Evolutionary conservation across 345 rosid species (phyloP).

Genomic region (Excoecaria agallocha): DNA sequence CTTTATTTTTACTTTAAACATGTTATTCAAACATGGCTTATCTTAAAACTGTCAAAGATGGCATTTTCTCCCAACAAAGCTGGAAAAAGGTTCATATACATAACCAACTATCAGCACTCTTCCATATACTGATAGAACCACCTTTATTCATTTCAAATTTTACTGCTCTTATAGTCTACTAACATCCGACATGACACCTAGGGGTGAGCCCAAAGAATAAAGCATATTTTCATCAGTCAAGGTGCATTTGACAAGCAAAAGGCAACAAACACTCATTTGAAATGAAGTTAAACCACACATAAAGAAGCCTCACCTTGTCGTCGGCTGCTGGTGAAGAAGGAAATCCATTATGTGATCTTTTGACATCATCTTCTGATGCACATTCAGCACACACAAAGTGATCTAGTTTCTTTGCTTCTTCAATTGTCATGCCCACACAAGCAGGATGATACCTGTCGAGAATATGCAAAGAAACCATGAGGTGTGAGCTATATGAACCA

Average conservation of each 20-base stretch:
- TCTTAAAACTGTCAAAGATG: neutral
- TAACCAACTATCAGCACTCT: neutral
- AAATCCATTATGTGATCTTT: slow-evolving; percentile 68
- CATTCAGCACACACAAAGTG: slow-evolving; percentile 78
- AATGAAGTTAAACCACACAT: slow-evolving; percentile 8
- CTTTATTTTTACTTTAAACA: neutral
- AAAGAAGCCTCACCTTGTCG: slow-evolving; percentile 40
- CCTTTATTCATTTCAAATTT: neutral
- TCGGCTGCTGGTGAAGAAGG: slow-evolving; percentile 46
- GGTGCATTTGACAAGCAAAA: neutral
- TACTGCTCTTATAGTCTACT: neutral
- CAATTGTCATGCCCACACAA: slow-evolving; percentile 78
- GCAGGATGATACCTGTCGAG: slow-evolving; percentile 81
- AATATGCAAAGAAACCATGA: slow-evolving; percentile 10
- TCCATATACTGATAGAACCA: neutral
- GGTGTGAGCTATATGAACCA: neutral
- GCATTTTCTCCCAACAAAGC: neutral
- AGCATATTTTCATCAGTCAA: neutral
- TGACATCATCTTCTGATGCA: slow-evolving; percentile 49
- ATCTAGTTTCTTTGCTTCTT: slow-evolving; percentile 72
- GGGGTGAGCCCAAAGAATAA: neutral
- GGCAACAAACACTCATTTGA: neutral
- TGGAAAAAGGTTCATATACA: neutral
- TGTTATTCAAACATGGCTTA: neutral
- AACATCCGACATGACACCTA: slow-evolving; percentile 4